phyloP scores from a whole-genome alignment of 2,329 filamentous ascomycete species.

The Colletotrichum brevisporum region DNA sequence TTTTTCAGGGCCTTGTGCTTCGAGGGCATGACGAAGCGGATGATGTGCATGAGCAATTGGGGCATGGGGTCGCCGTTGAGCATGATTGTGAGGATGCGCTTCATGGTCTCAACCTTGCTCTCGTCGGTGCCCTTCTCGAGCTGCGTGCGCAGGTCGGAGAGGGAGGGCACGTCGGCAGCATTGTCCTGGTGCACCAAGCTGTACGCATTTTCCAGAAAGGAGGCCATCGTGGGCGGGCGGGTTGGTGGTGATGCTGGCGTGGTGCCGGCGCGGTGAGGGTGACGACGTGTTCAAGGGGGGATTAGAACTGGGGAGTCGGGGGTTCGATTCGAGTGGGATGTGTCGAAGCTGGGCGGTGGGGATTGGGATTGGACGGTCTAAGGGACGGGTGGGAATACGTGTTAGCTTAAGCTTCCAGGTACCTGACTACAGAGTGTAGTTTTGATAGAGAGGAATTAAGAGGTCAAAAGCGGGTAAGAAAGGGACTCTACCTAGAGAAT shows the following conservation, averaged over 20 bases:
- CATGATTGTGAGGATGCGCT: slow-evolving; percentile 96
- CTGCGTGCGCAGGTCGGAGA: slow-evolving; percentile 93
- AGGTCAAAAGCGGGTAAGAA: no score
- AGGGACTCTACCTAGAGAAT: neutral
- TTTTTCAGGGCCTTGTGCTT: slow-evolving; percentile 98
- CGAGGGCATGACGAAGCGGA: slow-evolving; percentile 99
- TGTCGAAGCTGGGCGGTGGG: slow-evolving; percentile 41
- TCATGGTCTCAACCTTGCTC: slow-evolving; percentile 95
- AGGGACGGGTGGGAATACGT: slow-evolving; percentile 39
- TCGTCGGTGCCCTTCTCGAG: slow-evolving; percentile 95
- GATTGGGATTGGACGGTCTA: slow-evolving; percentile 39
- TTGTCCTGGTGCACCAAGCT: slow-evolving; percentile 99
- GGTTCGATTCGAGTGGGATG: slow-evolving; percentile 37
- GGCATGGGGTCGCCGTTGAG: slow-evolving; percentile 98
- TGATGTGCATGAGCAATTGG: slow-evolving; percentile 98
- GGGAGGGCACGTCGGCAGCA: slow-evolving; percentile 88
- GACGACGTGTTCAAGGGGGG: slow-evolving; percentile 39
- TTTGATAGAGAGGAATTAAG: no score
- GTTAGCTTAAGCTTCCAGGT: slow-evolving; percentile 39
- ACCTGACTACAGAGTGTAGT: neutral
- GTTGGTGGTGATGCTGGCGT: slow-evolving; percentile 38
- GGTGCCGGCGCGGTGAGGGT: slow-evolving; percentile 43
- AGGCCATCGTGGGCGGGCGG: slow-evolving; percentile 78
- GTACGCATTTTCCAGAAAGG: slow-evolving; percentile 95
- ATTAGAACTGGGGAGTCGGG: slow-evolving; percentile 16